These are phyloP conservation scores for Trichoderma koningii DNA, from an alignment of 2,329 filamentous ascomycete species.

Conservation along the genomic window DNA sequence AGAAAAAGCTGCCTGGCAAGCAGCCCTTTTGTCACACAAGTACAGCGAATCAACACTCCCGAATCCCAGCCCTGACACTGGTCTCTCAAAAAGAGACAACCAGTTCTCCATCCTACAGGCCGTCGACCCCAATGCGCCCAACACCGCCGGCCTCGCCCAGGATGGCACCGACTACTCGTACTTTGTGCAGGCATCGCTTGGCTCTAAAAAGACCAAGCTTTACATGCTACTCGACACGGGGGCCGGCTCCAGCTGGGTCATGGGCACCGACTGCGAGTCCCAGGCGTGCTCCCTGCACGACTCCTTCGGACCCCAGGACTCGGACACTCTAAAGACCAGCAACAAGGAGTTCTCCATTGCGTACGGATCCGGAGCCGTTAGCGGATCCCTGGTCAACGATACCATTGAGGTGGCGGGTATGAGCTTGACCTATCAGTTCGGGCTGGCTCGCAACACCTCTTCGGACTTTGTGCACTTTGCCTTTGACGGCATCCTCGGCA, in stretches of 20 bases:
- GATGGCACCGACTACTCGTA: conserved; percentile 68
- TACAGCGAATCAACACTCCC: conserved; percentile 12
- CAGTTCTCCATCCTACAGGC: conserved; percentile 52
- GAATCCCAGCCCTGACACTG: conserved; percentile 6
- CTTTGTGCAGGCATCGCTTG: conserved; percentile 60
- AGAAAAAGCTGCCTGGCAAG: conserved; percentile 42
- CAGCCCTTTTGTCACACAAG: conserved; percentile 28
- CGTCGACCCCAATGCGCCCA: conserved; percentile 46
- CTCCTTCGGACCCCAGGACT: conserved; percentile 67
- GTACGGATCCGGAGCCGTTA: conserved; percentile 77
- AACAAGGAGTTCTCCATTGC: conserved; percentile 62
- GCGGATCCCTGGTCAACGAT: conserved; percentile 67
- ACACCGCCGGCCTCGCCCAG: conserved; percentile 60
- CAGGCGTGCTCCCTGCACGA: conserved; percentile 69
- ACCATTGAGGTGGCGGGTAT: conserved; percentile 67
- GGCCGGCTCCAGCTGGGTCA: conserved; percentile 79
- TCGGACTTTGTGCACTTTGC: conserved; percentile 75
- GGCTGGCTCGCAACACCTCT: conserved; percentile 70
- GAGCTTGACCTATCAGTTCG: conserved; percentile 66
- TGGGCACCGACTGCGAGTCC: conserved; percentile 68
- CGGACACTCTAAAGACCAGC: conserved; percentile 60
- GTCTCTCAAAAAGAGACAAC: conserved; percentile 46
- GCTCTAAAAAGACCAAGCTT: conserved; percentile 55
- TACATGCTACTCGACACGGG: conserved; percentile 69
- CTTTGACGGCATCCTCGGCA: conserved; percentile 84